Evolutionary conservation across 2,329 filamentous ascomycete genomes (phyloP), one percentile per base, ranked within the genome.

Genomic region (Venturia pyrina): DNA sequence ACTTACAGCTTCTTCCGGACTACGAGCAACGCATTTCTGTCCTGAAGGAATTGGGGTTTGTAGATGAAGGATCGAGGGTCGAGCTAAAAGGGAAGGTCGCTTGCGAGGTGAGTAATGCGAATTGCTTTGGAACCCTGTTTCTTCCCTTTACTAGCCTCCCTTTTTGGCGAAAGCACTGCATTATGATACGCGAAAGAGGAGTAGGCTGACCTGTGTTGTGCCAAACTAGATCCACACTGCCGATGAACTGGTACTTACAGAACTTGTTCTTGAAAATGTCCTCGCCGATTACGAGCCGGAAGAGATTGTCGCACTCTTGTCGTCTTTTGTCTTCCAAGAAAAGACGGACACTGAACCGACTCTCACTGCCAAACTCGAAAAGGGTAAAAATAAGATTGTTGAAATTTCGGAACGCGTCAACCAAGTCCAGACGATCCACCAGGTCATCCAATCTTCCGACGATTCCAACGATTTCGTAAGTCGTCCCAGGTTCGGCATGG

Each of bases 11-110:
- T 5, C 84, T 99, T 11, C 95, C 95, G 0, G 95, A 99, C 77
- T 99, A 99, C 74, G 90, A 98, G 73, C 95, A 98, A 78, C 89
- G 95, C 62, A 91, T 98, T 46, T 87, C 89, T 68, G 95, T 99
- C 0, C 83, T 99, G 59, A 93, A 91, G 74, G 93, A 98, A 70
- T 85, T 99, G 8, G 89, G 87, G 5, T 99, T 99, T 75, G 89
- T 99, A 70, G 95, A 99, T 72, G 87, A 89, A 4, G 87, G 89
- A 57, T 88, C 88, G 5, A 88, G 93, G 28, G 96, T 99, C 48
- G 90, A 96, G 78, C 85, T 99, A 69, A 99, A 99, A 78, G 95
- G 95, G 76, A 98, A 98, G 76, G 95, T 99, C 28, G 95, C 95
- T 5, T 99, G 95, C 78, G 95, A 99, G 77, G 82, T 83, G 74